These are phyloP conservation scores for Prunus padus DNA, from an alignment of 306 rosid species.

Conservation along the genomic window DNA sequence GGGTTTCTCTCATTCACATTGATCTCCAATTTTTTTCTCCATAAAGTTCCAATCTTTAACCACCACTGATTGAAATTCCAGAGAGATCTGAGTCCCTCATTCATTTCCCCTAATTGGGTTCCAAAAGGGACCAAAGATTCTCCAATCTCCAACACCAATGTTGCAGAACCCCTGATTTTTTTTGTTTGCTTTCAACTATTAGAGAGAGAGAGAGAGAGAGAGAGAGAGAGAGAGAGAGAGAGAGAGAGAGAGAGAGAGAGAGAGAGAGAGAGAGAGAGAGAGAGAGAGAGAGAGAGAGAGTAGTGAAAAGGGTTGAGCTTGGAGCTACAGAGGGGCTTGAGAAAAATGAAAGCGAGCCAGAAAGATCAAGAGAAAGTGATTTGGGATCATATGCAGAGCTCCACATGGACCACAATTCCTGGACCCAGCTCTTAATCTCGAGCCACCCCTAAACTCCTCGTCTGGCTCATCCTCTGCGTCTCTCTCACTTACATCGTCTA, in stretches of 20 bases:
- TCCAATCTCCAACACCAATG: neutral
- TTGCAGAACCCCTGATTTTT: neutral
- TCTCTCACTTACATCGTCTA: constrained; percentile 65
- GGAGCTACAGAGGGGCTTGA: neutral
- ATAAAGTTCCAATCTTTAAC: neutral
- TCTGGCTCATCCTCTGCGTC: constrained; percentile 70
- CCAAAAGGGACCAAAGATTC: neutral
- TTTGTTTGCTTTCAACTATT: neutral
- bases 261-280: no score
- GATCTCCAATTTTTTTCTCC: neutral
- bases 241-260: no score
- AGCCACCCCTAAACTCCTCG: constrained; percentile 48
- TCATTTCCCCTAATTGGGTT: neutral
- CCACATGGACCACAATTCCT: constrained; percentile 40
- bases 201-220: no score
- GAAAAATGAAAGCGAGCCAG: constrained; percentile 54
- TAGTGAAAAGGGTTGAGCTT: neutral
- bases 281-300: no score
- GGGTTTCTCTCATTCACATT: neutral
- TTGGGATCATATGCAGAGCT: constrained; percentile 61
- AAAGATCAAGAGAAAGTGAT: constrained; percentile 59
- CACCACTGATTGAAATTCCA: neutral
- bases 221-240: no score
- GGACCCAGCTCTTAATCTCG: constrained; percentile 35
- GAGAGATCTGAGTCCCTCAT: constrained; percentile 9